Base-by-base conservation (phyloP, 2,329 filamentous ascomycete species). In the Talaromyces sp. region DNA sequence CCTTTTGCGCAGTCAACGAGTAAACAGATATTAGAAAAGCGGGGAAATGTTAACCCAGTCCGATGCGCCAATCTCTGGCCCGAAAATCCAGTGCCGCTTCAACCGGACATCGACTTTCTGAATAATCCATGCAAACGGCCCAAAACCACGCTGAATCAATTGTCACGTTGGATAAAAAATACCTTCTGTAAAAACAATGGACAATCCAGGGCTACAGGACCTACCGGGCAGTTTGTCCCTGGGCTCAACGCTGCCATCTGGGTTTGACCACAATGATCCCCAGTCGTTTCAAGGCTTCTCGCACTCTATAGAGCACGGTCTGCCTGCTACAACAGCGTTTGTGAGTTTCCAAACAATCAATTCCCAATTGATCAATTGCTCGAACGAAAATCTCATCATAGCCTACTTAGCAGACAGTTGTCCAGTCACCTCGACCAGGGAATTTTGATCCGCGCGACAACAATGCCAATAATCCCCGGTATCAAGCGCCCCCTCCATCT, bases 211-310 rank as follows among this genome's bases (percentile, higher is more conserved):
- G 29, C 62, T 67, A 35, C 69, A 54, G 61, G 63, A 26, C 51
- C 62, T 57, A 62, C 66, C 53, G 61, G 64, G 62, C 63, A 64
- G 14, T 57, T 66, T 41, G n/a, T 61, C 60, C 63, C 65, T 51
- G 62, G 61, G 46, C 53, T 69, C 64, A 27, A 65, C 69, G 24
- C 57, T 69, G 35, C 61, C 63, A 17, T 62, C 65, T 19, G 64
- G 64, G 29, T 66, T 65, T 38, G 64, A 68, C 57, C 63, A 56
- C 57, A 64, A 62, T 17, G 67, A 69, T 46, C 61, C 69, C 19
- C 68, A 69, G 53, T 61, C 68, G 6, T 68, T 74, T 27, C 67
- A 67, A 10, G 57, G 68, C 14, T 68, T 73, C 56, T 66, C 69
- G 31, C 52, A 63, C 29, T 54, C 68, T 14, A 64, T 69, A 56